Percentiles rank a stretch among this genome's conserved stretches.
These are phyloP conservation scores for Ophiobolus disseminans DNA, from an alignment of 2,329 filamentous ascomycete species.

Conservation along the genomic window DNA sequence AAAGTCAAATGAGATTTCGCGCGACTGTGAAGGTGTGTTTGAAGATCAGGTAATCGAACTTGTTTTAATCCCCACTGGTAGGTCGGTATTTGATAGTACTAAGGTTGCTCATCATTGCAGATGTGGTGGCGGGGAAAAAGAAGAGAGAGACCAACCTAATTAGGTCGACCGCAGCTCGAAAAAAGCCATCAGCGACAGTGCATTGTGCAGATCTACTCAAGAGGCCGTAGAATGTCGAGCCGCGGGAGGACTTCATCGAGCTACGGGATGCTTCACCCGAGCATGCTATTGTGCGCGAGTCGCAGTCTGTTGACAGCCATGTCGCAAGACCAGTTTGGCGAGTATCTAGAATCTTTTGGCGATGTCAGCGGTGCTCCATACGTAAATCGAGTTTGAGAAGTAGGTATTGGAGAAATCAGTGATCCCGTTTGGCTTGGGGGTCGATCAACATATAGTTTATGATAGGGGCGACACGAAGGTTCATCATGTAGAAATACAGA, in stretches of 20 bases:
- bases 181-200: too few relatives aligned
- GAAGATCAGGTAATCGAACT: constrained; percentile 49
- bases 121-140: constrained; percentile 2
- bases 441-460: constrained; percentile 50
- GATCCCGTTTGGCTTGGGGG: constrained; percentile 51
- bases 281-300: too few relatives aligned
- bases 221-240: too few relatives aligned
- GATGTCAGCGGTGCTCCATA: constrained; percentile 5
- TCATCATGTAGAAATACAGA: constrained; percentile 38
- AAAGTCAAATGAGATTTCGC: too few relatives aligned
- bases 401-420: constrained; percentile 33
- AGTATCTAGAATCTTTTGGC: background rate
- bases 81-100: constrained; percentile 52
- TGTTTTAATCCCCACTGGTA: constrained; percentile 45
- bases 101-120: constrained; percentile 46
- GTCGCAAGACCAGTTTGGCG: too few relatives aligned
- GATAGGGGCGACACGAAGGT: constrained; percentile 51
- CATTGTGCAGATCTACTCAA: too few relatives aligned
- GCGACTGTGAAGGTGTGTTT: too few relatives aligned
- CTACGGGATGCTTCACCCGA: constrained; percentile 12
- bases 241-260: constrained; percentile 7
- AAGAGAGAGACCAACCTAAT: constrained; percentile 25
- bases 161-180: constrained; percentile 19
- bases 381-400: constrained; percentile 6
- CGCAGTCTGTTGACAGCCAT: too few relatives aligned